Evolutionary conservation across 768 basidiomycete genomes (phyloP), one percentile per base, ranked within the genome.

Genomic region (Lentinula sp.): DNA sequence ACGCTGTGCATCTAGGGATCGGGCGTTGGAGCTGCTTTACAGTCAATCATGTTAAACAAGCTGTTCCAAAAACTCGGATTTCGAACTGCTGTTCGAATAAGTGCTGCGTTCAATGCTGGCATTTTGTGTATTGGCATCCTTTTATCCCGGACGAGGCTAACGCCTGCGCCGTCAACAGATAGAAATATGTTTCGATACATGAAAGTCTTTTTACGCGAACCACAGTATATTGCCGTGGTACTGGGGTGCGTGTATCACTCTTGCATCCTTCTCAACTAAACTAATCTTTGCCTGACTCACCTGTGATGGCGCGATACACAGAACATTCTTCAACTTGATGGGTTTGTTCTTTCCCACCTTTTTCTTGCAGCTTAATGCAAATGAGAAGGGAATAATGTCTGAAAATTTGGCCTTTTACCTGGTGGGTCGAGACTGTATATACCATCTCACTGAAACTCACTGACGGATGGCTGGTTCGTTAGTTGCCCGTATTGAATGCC

Each of bases 21-120:
- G 15, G 55, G 55, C 2, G 20, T 74, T 63, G 74, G 61, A 49
- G 61, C 46, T 1, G 74, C 82, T 20, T 57, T 85, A 3, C 83
- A 85, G 60, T 83, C 84, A 0, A 83, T 85, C 65, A 77, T 86
- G 76, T 69, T 88, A 37, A 86, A 87, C 65, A 75, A 77, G 48
- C 69, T 77, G 4, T 66, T 71, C 61, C 67, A 73, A 7, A 62
- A 61, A 0, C 54, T 76, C n/a, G 77, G 77, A 10, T 80, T 79
- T 62, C 71, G 74, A 6, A 56, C 55, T 39, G 43, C 55, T 0
- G 37, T 56, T 39, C 55, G 55, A 8, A 56, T 56, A 9, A 56
- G 55, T 43, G 55, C 55, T 28, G 55, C 41, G 23, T 56, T 56
- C 13, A 56, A 42, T 23, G 55, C 55, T 41, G 55, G 55, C 28